These are phyloP conservation scores for Parachaetomium inaequale DNA, from an alignment of 495 filamentous ascomycete genomes.

Conservation along the genomic window DNA sequence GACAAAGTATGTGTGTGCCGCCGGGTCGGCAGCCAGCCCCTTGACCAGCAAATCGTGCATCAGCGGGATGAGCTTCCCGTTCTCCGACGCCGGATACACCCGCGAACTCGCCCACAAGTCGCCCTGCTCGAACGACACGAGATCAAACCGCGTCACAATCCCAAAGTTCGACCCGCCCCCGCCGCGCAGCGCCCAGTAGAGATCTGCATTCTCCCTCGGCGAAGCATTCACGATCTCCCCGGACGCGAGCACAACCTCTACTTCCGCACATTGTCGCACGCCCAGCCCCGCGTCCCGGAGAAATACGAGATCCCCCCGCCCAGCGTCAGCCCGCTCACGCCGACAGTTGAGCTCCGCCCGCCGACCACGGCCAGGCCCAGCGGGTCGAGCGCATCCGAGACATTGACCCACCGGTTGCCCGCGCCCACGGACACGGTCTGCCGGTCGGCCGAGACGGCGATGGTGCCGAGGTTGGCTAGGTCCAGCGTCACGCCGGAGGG, in stretches of 20 bases:
- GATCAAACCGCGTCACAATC: slow-evolving; percentile 45
- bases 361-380: slow-evolving; percentile 49
- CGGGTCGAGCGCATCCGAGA: slow-evolving; percentile 49
- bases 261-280: slow-evolving; percentile 41
- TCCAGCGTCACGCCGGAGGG: slow-evolving; percentile 55
- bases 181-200: slow-evolving; percentile 58
- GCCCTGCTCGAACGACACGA: slow-evolving; percentile 29
- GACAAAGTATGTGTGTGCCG: slow-evolving; percentile 27
- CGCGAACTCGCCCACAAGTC: slow-evolving; percentile 25
- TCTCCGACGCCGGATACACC: slow-evolving; percentile 20
- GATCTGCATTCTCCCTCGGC: slow-evolving; percentile 40
- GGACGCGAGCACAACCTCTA: slow-evolving; percentile 50
- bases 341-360: slow-evolving; percentile 53
- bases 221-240: slow-evolving; percentile 47
- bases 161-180: slow-evolving; percentile 58
- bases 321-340: slow-evolving; percentile 57
- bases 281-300: slow-evolving; percentile 26
- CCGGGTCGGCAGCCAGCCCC: slow-evolving; percentile 20
- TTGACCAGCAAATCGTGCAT: slow-evolving; percentile 26
- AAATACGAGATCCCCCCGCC: slow-evolving; percentile 53
- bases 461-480: slow-evolving; percentile 43
- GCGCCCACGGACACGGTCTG: slow-evolving; percentile 41
- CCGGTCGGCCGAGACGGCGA: slow-evolving; percentile 35
- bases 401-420: slow-evolving; percentile 51
- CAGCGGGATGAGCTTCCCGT: slow-evolving; percentile 24